Evolutionary conservation across 345 rosid genomes (phyloP).

Genomic region (Populus euphratica): DNA sequence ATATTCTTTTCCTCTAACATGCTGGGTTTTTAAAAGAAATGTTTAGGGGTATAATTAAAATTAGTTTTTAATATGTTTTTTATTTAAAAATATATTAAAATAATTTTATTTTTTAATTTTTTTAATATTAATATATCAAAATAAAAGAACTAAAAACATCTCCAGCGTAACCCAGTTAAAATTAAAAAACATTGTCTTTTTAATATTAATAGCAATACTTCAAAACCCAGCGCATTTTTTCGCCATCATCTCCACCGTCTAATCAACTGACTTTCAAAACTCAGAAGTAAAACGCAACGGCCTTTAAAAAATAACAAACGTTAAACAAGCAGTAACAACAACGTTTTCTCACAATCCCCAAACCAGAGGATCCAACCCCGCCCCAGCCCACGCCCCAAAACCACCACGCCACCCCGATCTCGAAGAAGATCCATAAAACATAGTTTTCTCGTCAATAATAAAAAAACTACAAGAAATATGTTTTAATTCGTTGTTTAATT

Average conservation of each 20-base stretch:
- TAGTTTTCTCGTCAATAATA: constrained; percentile 5
- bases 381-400: not conserved
- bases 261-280: constrained; percentile 32
- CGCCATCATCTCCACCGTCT: constrained; percentile 38
- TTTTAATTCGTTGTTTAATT: not conserved
- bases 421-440: constrained; percentile 41
- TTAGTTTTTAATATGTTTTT: no score
- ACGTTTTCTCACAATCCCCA: constrained; percentile 16
- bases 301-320: not conserved
- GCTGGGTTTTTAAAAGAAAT: not conserved
- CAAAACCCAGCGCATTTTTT: not conserved
- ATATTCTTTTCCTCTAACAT: not conserved
- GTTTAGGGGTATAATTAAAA: no score
- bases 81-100: no score
- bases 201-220: no score
- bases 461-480: not conserved
- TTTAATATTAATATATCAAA: no score
- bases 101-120: no score
- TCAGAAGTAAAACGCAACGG: constrained; percentile 17
- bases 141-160: not conserved
- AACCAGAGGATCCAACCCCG: constrained; percentile 26
- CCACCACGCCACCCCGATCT: constrained; percentile 25
- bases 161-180: no score
- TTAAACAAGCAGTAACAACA: constrained; percentile 3
- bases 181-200: no score